Conservation (phyloP, 805 yeast species). For the Candida takata region DNA sequence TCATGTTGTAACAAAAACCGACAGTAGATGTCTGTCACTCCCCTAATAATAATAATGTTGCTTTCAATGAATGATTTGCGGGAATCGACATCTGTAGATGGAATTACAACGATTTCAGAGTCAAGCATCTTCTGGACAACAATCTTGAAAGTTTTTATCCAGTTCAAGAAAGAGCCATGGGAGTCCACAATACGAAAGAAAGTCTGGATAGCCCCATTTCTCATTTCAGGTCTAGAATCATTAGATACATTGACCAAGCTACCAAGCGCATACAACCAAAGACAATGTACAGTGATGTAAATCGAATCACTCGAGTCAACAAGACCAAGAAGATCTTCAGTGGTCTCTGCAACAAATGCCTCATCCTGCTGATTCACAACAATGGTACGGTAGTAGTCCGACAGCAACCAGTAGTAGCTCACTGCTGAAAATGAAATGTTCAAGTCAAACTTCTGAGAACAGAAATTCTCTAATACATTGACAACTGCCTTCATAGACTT, state of each 20-base stretch:
- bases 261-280: conserved; percentile 61
- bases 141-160: conserved; percentile 61
- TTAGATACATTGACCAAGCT: conserved; percentile 55
- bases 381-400: conserved; percentile 55
- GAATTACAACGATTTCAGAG: conserved; percentile 10
- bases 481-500: conserved; percentile 57
- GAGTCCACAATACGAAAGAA: conserved; percentile 76
- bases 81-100: conserved; percentile 21
- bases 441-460: conserved; percentile 63
- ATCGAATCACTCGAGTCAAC: conserved; percentile 20
- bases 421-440: conserved; percentile 89
- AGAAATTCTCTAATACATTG: conserved; percentile 66
- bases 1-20: conserved; percentile 39
- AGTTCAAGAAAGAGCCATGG: conserved; percentile 52
- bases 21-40: conserved; percentile 55
- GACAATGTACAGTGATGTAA: conserved; percentile 28
- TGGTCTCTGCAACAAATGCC: conserved; percentile 10
- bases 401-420: conserved; percentile 86
- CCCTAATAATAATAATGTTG: conserved; percentile 51
- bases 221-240: conserved; percentile 69
- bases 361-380: conserved; percentile 6
- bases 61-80: conserved; percentile 53
- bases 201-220: conserved; percentile 87
- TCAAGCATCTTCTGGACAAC: conserved; percentile 51
- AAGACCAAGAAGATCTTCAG: conserved; percentile 22